Conservation (phyloP, 164 flowering plant species). For the Echeveria elegans region DNA sequence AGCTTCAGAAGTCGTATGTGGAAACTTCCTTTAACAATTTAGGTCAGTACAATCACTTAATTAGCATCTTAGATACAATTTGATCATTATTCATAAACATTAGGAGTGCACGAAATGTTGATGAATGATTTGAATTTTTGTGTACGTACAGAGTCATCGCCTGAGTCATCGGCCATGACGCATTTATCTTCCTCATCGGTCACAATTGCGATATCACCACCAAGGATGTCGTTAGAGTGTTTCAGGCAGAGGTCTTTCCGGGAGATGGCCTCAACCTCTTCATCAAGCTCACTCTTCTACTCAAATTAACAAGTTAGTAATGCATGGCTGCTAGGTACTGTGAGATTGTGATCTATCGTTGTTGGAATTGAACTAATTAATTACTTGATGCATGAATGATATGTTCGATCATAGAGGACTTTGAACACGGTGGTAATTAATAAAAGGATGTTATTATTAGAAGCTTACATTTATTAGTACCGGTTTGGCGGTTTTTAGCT, state of each 20-base stretch:
- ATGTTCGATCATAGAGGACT: neutral
- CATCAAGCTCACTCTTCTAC: constrained; percentile 39
- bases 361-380: neutral
- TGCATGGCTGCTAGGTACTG: neutral
- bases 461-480: too few relatives aligned
- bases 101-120: too few relatives aligned
- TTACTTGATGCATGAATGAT: neutral
- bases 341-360: neutral
- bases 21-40: too few relatives aligned
- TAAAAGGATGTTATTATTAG: too few relatives aligned
- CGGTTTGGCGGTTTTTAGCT: too few relatives aligned
- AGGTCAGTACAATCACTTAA: too few relatives aligned
- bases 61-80: too few relatives aligned
- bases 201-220: constrained; percentile 4
- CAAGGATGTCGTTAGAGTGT: constrained; percentile 41
- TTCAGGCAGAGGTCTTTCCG: constrained; percentile 31
- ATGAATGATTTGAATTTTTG: too few relatives aligned
- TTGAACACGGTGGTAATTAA: neutral
- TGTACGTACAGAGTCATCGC: constrained; percentile 61
- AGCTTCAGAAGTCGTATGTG: too few relatives aligned
- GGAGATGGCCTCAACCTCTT: constrained; percentile 24
- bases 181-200: constrained; percentile 48
- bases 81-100: too few relatives aligned
- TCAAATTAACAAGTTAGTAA: constrained; percentile 18
- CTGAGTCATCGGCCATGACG: constrained; percentile 40